Conservation (phyloP, 805 yeast species). For the Teunomyces cretensis region DNA sequence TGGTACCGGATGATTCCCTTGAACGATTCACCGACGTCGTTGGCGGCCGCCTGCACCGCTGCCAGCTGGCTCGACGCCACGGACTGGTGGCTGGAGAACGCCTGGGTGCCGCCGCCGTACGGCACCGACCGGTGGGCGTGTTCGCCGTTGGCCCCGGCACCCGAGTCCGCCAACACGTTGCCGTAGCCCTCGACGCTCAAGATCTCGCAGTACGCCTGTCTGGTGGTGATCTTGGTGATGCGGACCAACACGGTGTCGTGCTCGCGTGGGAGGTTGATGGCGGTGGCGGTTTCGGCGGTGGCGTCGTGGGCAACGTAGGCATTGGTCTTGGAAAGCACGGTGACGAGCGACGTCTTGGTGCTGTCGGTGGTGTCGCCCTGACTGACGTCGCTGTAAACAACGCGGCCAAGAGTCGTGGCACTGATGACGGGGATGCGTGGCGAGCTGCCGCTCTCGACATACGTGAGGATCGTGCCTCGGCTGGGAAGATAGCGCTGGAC, state of each 20-base stretch:
- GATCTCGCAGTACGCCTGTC: conserved; percentile 80
- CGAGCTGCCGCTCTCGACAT: conserved; percentile 31
- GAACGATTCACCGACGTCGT: conserved; percentile 83
- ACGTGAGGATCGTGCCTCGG: conserved; percentile 56
- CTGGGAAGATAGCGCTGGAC: conserved; percentile 58
- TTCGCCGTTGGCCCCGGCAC: conserved; percentile 58
- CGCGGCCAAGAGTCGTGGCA: conserved; percentile 65
- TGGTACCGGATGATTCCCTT: conserved; percentile 83
- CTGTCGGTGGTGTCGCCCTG: conserved; percentile 11
- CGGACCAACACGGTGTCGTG: conserved; percentile 79
- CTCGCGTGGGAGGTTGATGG: conserved; percentile 71
- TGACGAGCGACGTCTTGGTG: conserved; percentile 25
- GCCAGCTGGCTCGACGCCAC: conserved; percentile 44
- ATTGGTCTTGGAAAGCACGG: conserved; percentile 28
- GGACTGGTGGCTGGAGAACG: conserved; percentile 31
- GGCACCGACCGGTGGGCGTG: conserved; percentile 38
- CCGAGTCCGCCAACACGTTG: conserved; percentile 57
- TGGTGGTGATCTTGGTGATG: conserved; percentile 62
- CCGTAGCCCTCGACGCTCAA: conserved; percentile 62
- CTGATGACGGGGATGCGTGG: conserved; percentile 40
- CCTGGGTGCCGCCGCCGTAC: conserved; percentile 56
- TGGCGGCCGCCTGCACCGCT: conserved; percentile 37
- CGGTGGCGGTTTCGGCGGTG: conserved; percentile 17
- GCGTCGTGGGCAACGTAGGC: conserved; percentile 24
- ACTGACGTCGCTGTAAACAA: conserved; percentile 29